Conservation (phyloP, 768 basidiomycete genomes). For the Sporobolomyces phaffii region DNA sequence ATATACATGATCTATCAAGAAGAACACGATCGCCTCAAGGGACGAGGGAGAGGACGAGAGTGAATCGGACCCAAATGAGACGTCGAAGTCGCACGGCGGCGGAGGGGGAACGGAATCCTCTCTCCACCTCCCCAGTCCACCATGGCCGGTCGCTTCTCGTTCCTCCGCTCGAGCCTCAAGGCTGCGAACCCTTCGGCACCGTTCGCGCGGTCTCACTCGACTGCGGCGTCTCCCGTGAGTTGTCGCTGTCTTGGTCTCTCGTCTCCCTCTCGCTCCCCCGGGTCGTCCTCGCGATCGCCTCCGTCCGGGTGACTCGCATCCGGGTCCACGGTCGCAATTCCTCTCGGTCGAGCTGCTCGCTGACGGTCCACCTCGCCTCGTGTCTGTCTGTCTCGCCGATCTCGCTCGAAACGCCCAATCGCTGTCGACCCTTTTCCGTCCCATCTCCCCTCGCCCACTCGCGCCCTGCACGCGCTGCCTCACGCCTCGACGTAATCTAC, state of each 20-base stretch:
- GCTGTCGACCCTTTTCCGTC: conserved; percentile 12
- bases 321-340: background rate
- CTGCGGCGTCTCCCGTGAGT: conserved; percentile 14
- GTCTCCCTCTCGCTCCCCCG: too few relatives aligned
- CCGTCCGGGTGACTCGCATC: background rate
- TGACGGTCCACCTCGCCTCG: background rate
- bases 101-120: background rate
- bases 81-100: too few relatives aligned
- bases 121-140: background rate
- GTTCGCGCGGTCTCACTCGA: conserved; percentile 15
- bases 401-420: conserved; percentile 18
- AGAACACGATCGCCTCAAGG: too few relatives aligned
- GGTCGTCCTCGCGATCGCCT: background rate
- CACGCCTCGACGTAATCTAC: background rate
- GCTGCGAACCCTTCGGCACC: conserved; percentile 8
- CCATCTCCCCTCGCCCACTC: background rate
- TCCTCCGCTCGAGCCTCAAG: conserved; percentile 18
- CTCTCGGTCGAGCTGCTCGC: background rate
- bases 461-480: background rate
- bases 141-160: conserved; percentile 20
- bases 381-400: background rate
- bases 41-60: too few relatives aligned
- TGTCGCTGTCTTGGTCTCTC: background rate
- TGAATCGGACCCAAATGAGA: too few relatives aligned
- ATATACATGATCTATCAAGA: too few relatives aligned